Evolutionary conservation across 345 rosid species (phyloP).

Genomic region (Lenwebbia sp.): DNA sequence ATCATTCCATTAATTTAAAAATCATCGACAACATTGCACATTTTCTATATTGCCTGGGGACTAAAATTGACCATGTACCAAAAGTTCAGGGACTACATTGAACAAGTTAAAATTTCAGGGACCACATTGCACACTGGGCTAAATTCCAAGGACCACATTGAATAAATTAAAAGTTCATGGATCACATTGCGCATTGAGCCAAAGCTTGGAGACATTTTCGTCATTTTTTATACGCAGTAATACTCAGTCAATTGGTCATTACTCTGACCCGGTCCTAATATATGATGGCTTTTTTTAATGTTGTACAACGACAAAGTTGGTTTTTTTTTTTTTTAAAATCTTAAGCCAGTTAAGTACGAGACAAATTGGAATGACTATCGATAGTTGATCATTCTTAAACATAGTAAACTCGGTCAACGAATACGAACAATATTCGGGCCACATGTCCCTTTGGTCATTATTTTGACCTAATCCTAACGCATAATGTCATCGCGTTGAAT

Average conservation of each 20-base stretch:
- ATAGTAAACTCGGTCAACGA: background rate
- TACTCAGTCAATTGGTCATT: background rate
- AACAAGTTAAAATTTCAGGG: no score
- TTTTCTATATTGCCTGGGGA: no score
- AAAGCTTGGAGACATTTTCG: no score
- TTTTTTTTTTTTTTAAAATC: background rate
- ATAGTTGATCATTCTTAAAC: background rate
- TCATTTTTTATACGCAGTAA: background rate
- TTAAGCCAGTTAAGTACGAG: background rate
- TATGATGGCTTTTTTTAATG: background rate
- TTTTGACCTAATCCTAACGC: background rate
- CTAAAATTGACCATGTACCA: no score
- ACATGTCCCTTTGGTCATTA: background rate
- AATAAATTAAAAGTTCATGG: no score
- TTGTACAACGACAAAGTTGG: no score
- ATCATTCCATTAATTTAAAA: no score
- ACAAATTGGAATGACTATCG: background rate
- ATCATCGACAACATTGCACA: no score
- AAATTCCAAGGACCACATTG: no score
- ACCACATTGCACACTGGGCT: no score
- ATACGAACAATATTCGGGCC: background rate
- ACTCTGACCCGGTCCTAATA: background rate
- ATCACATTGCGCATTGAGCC: no score
- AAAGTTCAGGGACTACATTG: no score
- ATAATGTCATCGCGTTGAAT: background rate